Percentiles rank a stretch among this genome's conserved stretches.
These are phyloP conservation scores for Gymnopus androsaceus DNA, from an alignment of 1,284 basidiomycete species.

Conservation along the genomic window DNA sequence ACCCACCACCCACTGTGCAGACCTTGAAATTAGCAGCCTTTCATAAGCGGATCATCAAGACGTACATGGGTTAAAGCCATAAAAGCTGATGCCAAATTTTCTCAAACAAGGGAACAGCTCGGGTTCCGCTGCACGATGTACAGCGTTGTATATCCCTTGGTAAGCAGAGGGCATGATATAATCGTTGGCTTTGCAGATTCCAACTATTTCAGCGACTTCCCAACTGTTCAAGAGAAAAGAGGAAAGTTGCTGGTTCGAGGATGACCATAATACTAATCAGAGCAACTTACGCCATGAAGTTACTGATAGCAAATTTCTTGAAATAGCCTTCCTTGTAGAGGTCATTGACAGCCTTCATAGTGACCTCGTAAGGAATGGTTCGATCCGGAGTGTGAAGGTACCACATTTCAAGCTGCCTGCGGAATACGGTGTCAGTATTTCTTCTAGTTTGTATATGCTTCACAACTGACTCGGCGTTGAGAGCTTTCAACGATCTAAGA, in stretches of 20 bases:
- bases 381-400: neutral
- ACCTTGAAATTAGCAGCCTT: neutral
- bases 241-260: neutral
- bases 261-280: neutral
- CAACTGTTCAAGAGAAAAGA: conserved; percentile 25
- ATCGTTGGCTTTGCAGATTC: conserved; percentile 54
- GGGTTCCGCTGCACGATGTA: conserved; percentile 54
- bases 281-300: conserved; percentile 35
- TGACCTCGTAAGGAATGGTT: conserved; percentile 47
- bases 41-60: neutral
- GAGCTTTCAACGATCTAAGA: conserved; percentile 43
- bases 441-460: neutral
- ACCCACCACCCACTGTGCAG: conserved; percentile 41
- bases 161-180: conserved; percentile 59
- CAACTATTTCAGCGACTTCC: conserved; percentile 68
- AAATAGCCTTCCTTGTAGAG: conserved; percentile 44
- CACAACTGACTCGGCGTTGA: conserved; percentile 45
- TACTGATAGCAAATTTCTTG: conserved; percentile 39
- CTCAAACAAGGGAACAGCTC: conserved; percentile 65
- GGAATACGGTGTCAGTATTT: neutral
- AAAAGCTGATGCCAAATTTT: conserved; percentile 63
- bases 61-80: conserved; percentile 52
- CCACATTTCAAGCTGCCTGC: conserved; percentile 9
- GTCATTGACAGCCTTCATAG: conserved; percentile 47
- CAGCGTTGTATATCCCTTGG: conserved; percentile 69